Conservation (phyloP, 169 alveolate genomes). For the Amoebophrya sp. region DNA sequence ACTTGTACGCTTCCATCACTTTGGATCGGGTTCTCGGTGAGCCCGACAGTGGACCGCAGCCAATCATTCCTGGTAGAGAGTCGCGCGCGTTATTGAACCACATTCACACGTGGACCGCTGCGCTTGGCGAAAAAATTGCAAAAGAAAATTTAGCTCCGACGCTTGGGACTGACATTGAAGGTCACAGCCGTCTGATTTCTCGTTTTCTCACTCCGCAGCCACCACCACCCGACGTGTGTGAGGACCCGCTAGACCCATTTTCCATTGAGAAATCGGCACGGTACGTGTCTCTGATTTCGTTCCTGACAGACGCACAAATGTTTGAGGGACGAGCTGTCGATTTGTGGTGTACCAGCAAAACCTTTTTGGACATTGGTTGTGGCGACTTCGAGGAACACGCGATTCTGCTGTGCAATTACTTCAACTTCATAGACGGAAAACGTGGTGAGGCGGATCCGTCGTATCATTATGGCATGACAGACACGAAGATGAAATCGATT, state of each 20-base stretch:
- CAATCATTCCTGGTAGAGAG: constrained; percentile 24
- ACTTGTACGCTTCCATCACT: not conserved
- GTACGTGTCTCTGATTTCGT: constrained; percentile 74
- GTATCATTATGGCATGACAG: no score
- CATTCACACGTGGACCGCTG: not conserved
- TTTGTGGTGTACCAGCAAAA: constrained; percentile 70
- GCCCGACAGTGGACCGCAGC: not conserved
- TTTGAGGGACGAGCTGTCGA: constrained; percentile 72
- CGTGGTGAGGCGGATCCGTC: constrained; percentile 38
- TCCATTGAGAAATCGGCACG: constrained; percentile 74
- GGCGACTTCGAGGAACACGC: constrained; percentile 88
- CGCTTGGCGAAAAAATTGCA: not conserved
- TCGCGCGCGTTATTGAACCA: not conserved
- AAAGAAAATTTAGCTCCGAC: not conserved
- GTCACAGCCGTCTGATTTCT: constrained; percentile 61
- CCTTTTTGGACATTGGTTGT: constrained; percentile 72
- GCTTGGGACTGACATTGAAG: constrained; percentile 57
- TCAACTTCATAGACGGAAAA: constrained; percentile 69
- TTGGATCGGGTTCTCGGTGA: not conserved
- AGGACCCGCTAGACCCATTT: constrained; percentile 45
- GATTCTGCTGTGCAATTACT: constrained; percentile 73
- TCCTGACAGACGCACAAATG: constrained; percentile 66
- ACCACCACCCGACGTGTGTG: constrained; percentile 57
- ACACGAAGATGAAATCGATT: no score
- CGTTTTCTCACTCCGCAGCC: constrained; percentile 59